phyloP scores from a whole-genome alignment of 2,329 filamentous ascomycete genomes.

The Penicillium rolfsii region DNA sequence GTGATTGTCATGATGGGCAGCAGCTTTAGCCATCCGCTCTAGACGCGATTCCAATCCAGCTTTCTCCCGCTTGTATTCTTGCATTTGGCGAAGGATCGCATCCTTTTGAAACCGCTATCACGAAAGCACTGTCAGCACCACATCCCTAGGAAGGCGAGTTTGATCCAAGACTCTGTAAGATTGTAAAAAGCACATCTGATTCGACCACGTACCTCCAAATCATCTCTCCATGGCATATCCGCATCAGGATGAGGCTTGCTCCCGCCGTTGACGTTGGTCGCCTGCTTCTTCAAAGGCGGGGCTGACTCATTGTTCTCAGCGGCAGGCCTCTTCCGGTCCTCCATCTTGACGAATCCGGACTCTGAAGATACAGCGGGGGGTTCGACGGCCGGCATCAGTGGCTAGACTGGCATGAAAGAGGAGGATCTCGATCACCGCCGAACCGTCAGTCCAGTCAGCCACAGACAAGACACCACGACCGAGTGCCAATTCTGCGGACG shows the following conservation, averaged over 20 bases:
- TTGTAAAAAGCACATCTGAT: neutral
- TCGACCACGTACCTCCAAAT: conserved; percentile 67
- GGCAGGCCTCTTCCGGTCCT: conserved; percentile 97
- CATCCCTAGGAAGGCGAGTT: conserved; percentile 25
- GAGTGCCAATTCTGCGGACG: conserved; percentile 26
- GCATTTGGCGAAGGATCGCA: conserved; percentile 96
- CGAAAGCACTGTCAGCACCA: conserved; percentile 34
- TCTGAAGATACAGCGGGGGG: conserved; percentile 75
- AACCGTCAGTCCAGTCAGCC: conserved; percentile 39
- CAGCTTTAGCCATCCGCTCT: conserved; percentile 76
- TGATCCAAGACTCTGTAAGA: neutral
- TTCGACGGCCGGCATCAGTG: conserved; percentile 88
- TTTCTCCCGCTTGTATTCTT: conserved; percentile 93
- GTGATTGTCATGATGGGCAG: conserved; percentile 87
- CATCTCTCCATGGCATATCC: conserved; percentile 71
- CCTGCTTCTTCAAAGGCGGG: conserved; percentile 89
- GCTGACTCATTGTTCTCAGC: conserved; percentile 79
- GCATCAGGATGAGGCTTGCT: conserved; percentile 66
- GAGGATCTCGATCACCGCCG: conserved; percentile 38
- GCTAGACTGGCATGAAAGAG: conserved; percentile 50
- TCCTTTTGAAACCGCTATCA: conserved; percentile 87
- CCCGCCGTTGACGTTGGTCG: conserved; percentile 73
- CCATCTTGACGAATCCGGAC: conserved; percentile 86
- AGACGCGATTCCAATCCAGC: conserved; percentile 77
- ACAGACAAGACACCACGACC: conserved; percentile 33